phyloP scores from a whole-genome alignment of 257 asterid species.

The Solanum medicagineum region DNA sequence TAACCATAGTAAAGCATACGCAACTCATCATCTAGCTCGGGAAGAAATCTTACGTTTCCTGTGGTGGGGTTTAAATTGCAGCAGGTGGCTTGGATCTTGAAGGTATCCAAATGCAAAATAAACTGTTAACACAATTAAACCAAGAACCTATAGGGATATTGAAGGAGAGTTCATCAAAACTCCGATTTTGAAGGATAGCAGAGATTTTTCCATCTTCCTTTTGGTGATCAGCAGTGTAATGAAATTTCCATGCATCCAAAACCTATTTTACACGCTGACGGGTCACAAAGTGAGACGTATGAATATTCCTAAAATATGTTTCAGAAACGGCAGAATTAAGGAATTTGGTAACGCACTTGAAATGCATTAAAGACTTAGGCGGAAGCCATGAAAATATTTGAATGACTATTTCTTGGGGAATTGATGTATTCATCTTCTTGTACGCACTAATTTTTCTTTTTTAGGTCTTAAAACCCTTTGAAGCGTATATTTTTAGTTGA shows the following conservation, averaged over 20 bases:
- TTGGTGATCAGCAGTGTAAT: neutral
- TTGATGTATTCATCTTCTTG: too few relatives aligned
- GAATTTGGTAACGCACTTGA: neutral
- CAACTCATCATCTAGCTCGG: neutral
- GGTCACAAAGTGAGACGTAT: neutral
- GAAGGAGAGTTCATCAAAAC: neutral
- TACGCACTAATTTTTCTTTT: too few relatives aligned
- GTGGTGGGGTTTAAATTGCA: neutral
- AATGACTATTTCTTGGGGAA: neutral
- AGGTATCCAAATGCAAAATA: neutral
- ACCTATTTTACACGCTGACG: neutral
- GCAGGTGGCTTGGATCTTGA: neutral
- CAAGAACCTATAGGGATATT: neutral
- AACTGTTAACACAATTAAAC: neutral
- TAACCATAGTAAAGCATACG: neutral
- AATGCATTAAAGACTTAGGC: neutral
- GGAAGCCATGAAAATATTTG: neutral
- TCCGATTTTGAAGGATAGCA: neutral
- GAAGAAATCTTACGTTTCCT: neutral
- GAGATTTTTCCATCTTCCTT: neutral
- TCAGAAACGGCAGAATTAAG: neutral
- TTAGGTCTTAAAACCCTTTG: too few relatives aligned
- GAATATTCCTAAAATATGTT: neutral
- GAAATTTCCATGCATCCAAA: neutral
- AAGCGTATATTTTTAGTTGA: too few relatives aligned